Base-by-base conservation (phyloP, 345 rosid species). In the Bruguiera gymnorhiza region DNA sequence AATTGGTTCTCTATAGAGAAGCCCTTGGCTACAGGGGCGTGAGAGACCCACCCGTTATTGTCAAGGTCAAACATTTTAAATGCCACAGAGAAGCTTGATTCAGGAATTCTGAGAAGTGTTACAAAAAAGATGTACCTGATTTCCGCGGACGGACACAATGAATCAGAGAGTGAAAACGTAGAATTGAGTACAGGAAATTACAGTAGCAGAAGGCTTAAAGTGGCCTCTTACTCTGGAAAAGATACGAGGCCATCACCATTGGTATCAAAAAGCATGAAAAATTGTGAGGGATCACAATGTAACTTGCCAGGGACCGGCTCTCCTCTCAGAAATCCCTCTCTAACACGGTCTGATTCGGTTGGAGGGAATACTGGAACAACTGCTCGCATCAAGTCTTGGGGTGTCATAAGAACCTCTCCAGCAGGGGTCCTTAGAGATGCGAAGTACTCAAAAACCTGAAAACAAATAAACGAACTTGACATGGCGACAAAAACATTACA, bases 241-340 rank as follows among this genome's bases (percentile, higher is more conserved):
- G 79, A 76, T 11, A 76, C 62, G 60, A 76, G 75, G 10, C 79
- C 79, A 46, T 71, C 75, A 36, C 56, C 23, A 36, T 76, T 66
- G 48, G 75, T 76, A 24, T 76, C 75, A 31, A 76, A 76, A 26
- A 76, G 79, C 79, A 76, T 76, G 71, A 76, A 71, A 36, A 71
- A 66, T 34, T 66, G 56, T 18, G 75, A 76, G 23, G 79, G 79
- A 9, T 59, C 68, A 21, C 75, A 70, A 5, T 70, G 75, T 4
- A 76, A 62, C 48, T 71, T 58, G 29, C 72, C 60, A 7, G 71
- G 79, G 59, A 48, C 34, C 20, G 54, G 65, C 46, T 76, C 79
- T 16, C 79, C 79, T 55, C 75, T 60, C 9, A 76, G 63, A 46
- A 60, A 76, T 26, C 79, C 79, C 24, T 76, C 71, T 55, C 79